phyloP scores from a whole-genome alignment of 2,329 filamentous ascomycete species.

The Aspergillus vadensis region DNA sequence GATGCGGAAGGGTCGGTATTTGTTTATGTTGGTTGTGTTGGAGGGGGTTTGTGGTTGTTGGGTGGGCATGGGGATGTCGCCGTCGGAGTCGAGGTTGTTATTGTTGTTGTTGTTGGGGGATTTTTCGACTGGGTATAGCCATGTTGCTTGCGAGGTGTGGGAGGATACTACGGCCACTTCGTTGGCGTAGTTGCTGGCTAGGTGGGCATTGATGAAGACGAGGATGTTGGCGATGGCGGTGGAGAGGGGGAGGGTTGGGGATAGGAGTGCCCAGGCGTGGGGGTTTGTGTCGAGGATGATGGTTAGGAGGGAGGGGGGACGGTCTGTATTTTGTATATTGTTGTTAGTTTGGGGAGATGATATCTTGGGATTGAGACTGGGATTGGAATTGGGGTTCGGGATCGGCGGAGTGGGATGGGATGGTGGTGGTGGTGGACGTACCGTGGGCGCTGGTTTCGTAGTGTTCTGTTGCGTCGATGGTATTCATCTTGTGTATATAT shows the following conservation, averaged over 20 bases:
- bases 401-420: background rate
- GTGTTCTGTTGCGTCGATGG: slow-evolving; percentile 63
- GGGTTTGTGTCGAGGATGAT: slow-evolving; percentile 96
- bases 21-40: slow-evolving; percentile 65
- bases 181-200: slow-evolving; percentile 91
- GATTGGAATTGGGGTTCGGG: too few relatives aligned
- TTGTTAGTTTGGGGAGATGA: background rate
- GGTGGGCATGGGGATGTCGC: slow-evolving; percentile 62
- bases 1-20: slow-evolving; percentile 87
- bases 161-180: slow-evolving; percentile 89
- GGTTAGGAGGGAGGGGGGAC: slow-evolving; percentile 78
- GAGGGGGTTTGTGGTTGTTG: slow-evolving; percentile 23
- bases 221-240: slow-evolving; percentile 85
- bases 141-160: slow-evolving; percentile 81
- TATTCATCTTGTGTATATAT: slow-evolving; percentile 56
- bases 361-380: background rate
- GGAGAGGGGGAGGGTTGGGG: slow-evolving; percentile 71
- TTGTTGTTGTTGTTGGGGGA: slow-evolving; percentile 15
- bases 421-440: slow-evolving; percentile 24
- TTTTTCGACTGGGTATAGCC: slow-evolving; percentile 72
- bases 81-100: slow-evolving; percentile 37
- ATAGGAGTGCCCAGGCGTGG: slow-evolving; percentile 83
- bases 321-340: slow-evolving; percentile 40
- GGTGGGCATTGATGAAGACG: slow-evolving; percentile 94
- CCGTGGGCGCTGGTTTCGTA: slow-evolving; percentile 53